These are phyloP conservation scores for Bruguiera hainesii DNA, from an alignment of 441 rosid species.

Conservation along the genomic window DNA sequence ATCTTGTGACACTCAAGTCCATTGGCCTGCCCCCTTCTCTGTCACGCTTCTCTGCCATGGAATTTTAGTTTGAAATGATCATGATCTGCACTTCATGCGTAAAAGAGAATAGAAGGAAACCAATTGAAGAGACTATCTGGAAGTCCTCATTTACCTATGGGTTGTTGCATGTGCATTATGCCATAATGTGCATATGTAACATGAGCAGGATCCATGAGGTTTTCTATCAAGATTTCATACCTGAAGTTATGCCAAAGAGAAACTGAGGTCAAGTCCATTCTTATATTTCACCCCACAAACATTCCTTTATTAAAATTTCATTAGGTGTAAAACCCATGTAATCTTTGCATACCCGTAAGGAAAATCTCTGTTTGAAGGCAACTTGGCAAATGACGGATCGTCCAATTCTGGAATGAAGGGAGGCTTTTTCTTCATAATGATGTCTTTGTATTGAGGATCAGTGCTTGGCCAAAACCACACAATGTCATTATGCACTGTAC, in stretches of 20 bases:
- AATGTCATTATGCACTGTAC: conserved; percentile 34
- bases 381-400: conserved; percentile 64
- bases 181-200: conserved; percentile 88
- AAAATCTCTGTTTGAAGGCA: conserved; percentile 53
- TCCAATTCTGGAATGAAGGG: conserved; percentile 38
- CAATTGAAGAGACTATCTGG: not conserved
- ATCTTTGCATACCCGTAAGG: conserved; percentile 58
- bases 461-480: conserved; percentile 51
- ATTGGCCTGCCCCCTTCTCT: conserved; percentile 88
- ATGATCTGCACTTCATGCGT: conserved; percentile 1
- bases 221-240: conserved; percentile 78
- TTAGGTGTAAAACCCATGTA: too few relatives aligned
- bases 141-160: conserved; percentile 37
- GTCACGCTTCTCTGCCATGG: conserved; percentile 56
- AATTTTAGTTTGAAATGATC: not conserved
- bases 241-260: conserved; percentile 34
- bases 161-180: conserved; percentile 38
- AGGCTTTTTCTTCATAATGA: conserved; percentile 31
- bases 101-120: not conserved
- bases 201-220: conserved; percentile 95
- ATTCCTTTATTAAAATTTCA: too few relatives aligned
- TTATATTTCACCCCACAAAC: not conserved
- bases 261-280: not conserved
- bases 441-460: conserved; percentile 38
- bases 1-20: conserved; percentile 38